Base-by-base conservation (phyloP, 257 asterid genomes). In the Nicotiana benthamiana region DNA sequence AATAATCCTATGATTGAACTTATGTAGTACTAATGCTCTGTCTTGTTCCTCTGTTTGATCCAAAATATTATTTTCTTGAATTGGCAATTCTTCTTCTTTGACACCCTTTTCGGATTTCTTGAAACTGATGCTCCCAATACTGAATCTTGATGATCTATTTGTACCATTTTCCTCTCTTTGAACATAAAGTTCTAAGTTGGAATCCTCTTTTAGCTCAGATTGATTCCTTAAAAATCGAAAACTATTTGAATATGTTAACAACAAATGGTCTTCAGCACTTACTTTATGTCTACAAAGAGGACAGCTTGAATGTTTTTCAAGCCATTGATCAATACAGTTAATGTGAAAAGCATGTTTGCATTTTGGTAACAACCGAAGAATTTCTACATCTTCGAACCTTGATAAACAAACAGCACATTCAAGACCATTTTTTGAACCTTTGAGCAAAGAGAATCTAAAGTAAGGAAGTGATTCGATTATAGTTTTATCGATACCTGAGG, bases 1-100 rank as follows among this genome's bases (percentile, higher is more conserved):
- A 1, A 80, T 32, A 26, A 92, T 87, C 89, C 53, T 88, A 83
- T 92, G 93, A 72, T 90, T 88, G 79, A 83, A 81, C 64, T 80
- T 84, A 75, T 92, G 91, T 5, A 84, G 82, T 53, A 1, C 28
- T 27, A 36, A 26, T 20, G 28, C 18, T 7, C 46, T 74, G 12
- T 82, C 34, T 24, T 70, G 54, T 51, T 74, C 77, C 6, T 61
- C 80, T 9, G 36, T 56, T 18, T 62, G 17, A 30, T 85, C 87
- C 1, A 70, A 8, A 43, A 70, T 1, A 16, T 24, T 46, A 64
- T 78, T 72, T 24, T 60, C 46, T 60, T 77, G 86, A 9, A 85
- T 68, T 2, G 90, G 87, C 52, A 80, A 15, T 62, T 77, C 87
- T n/a, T 87, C 92, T 28, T 80, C 91, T 40, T 65, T 52, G 1